Percentiles rank a stretch among this genome's conserved stretches.
Evolutionary conservation across 2,329 filamentous ascomycete species (phyloP).

Genomic region (Claviceps pazoutovae): DNA sequence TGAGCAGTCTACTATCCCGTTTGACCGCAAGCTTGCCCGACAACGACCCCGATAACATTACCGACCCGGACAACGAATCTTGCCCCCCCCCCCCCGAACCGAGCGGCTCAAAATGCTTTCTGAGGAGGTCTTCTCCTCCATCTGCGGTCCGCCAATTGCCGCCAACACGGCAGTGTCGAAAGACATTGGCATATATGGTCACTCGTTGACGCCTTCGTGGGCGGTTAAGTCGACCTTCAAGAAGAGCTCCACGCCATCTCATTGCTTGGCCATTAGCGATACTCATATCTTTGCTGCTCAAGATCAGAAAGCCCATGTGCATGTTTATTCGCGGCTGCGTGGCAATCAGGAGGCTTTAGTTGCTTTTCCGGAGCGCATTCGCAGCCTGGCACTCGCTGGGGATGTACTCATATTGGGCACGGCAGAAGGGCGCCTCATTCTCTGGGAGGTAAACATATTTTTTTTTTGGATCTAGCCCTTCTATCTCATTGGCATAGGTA

Average conservation of each 20-base stretch:
- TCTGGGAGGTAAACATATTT: conserved; percentile 66
- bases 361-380: conserved; percentile 76
- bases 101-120: conserved; percentile 32
- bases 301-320: conserved; percentile 77
- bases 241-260: conserved; percentile 71
- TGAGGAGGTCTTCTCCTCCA: conserved; percentile 45
- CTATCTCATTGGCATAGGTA: neutral
- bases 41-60: neutral
- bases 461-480: neutral
- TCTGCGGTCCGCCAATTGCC: conserved; percentile 42
- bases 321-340: conserved; percentile 76
- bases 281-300: conserved; percentile 88
- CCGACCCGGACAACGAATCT: neutral
- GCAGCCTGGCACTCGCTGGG: conserved; percentile 57
- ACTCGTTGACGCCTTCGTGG: conserved; percentile 66
- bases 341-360: conserved; percentile 81
- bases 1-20: neutral
- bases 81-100: neutral
- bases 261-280: conserved; percentile 65
- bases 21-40: neutral
- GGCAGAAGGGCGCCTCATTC: conserved; percentile 67
- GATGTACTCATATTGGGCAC: conserved; percentile 70
- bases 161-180: conserved; percentile 52
- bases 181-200: conserved; percentile 77
- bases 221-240: conserved; percentile 72